Percentiles rank a stretch among this genome's conserved stretches.
Conservation (phyloP, 2,329 filamentous ascomycete species). For the Xylariales sp. region DNA sequence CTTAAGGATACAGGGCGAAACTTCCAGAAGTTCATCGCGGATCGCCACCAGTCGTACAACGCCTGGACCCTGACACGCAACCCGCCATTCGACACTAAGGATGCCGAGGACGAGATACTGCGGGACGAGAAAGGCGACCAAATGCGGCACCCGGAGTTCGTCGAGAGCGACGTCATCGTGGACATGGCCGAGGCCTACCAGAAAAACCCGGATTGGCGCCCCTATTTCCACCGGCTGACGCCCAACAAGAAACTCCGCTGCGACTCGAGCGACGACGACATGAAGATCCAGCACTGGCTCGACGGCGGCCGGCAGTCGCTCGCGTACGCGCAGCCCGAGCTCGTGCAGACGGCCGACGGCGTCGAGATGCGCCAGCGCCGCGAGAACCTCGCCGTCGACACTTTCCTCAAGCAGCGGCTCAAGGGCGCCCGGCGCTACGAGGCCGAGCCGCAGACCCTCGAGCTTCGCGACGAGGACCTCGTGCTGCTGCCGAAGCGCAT, state of each 20-base stretch:
- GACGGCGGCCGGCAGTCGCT: slow-evolving; percentile 46
- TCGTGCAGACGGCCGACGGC: slow-evolving; percentile 53
- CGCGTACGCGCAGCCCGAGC: slow-evolving; percentile 51
- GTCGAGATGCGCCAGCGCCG: slow-evolving; percentile 53
- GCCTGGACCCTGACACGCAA: slow-evolving; percentile 57
- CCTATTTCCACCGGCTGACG: slow-evolving; percentile 48
- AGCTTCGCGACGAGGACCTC: slow-evolving; percentile 47
- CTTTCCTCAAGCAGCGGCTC: slow-evolving; percentile 51
- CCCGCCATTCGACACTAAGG: slow-evolving; percentile 46
- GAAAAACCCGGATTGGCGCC: slow-evolving; percentile 54
- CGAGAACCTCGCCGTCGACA: slow-evolving; percentile 52
- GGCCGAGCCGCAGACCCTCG: slow-evolving; percentile 46
- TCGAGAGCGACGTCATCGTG: slow-evolving; percentile 58
- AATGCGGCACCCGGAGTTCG: slow-evolving; percentile 54
- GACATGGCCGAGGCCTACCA: slow-evolving; percentile 56
- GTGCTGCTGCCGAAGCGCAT: slow-evolving; percentile 56
- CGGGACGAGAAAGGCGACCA: slow-evolving; percentile 46
- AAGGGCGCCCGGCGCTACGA: slow-evolving; percentile 53
- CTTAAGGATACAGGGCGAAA: slow-evolving; percentile 50
- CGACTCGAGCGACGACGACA: slow-evolving; percentile 51
- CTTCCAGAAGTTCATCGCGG: slow-evolving; percentile 51
- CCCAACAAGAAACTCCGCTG: slow-evolving; percentile 49
- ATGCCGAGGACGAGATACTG: slow-evolving; percentile 51
- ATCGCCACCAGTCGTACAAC: slow-evolving; percentile 55
- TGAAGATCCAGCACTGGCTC: slow-evolving; percentile 55